These are phyloP conservation scores for Komagataella kurtzmanii DNA, from an alignment of 805 yeast species.

Conservation along the genomic window DNA sequence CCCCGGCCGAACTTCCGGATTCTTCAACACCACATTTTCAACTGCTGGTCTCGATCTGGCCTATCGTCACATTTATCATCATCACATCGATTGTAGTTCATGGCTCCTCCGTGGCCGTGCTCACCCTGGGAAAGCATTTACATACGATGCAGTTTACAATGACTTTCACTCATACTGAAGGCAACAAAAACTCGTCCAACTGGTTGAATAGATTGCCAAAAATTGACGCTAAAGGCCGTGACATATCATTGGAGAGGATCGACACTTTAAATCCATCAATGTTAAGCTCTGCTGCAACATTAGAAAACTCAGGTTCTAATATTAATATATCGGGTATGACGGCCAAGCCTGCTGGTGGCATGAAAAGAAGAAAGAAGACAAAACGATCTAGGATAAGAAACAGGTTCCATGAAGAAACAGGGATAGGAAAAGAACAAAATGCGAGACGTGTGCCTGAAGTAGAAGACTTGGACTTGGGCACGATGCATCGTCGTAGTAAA, in stretches of 20 bases:
- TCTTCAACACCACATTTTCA: constrained; percentile 12
- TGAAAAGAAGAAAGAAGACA: constrained; percentile 32
- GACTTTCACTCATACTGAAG: constrained; percentile 67
- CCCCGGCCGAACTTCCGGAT: constrained; percentile 16
- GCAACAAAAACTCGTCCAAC: constrained; percentile 35
- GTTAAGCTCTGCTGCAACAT: constrained; percentile 7
- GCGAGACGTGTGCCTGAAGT: constrained; percentile 18
- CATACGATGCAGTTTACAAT: constrained; percentile 88
- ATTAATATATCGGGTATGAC: constrained; percentile 21
- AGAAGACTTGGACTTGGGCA: constrained; percentile 19
- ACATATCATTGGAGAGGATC: constrained; percentile 71
- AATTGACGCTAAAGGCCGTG: constrained; percentile 55
- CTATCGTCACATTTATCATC: constrained; percentile 37
- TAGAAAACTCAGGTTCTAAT: constrained; percentile 5
- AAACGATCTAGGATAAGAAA: constrained; percentile 8
- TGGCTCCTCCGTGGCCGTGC: constrained; percentile 46
- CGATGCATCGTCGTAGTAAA: constrained; percentile 8
- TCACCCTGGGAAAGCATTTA: constrained; percentile 68
- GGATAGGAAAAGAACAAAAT: constrained; percentile 10
- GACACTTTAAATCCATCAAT: constrained; percentile 43
- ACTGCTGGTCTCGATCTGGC: constrained; percentile 28
- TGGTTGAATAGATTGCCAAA: constrained; percentile 85
- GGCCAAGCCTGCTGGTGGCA: constrained; percentile 66
- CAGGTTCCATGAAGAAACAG: constrained; percentile 2
- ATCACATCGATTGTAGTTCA: constrained; percentile 45